Conservation (phyloP, 164 flowering plant genomes). For the Akebia trifoliata region DNA sequence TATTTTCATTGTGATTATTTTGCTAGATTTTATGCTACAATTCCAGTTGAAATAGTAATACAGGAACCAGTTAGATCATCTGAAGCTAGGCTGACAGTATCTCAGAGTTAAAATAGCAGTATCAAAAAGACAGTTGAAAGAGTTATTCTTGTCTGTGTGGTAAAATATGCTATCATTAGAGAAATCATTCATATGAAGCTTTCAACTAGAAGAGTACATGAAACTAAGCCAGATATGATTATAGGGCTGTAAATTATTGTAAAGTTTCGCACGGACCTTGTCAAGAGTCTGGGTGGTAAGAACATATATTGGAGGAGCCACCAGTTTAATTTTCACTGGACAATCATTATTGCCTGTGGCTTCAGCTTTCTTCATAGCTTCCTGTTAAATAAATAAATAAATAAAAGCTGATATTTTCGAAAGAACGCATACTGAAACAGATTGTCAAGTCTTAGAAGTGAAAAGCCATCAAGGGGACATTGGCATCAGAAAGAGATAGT, state of each 20-base stretch:
- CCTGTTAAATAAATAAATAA: slow-evolving; percentile 47
- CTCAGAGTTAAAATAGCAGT: no score
- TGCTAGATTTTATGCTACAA: no score
- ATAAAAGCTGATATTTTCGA: not conserved
- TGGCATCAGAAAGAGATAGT: not conserved
- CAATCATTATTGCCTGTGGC: slow-evolving; percentile 89
- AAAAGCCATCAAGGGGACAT: no score
- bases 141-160: no score
- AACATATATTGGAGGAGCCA: slow-evolving; percentile 92
- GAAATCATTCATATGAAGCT: not conserved
- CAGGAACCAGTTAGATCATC: no score
- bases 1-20: no score
- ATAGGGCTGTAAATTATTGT: not conserved
- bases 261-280: slow-evolving; percentile 46
- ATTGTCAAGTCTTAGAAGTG: no score
- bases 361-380: slow-evolving; percentile 95
- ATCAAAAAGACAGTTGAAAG: no score
- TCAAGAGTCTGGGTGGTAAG: slow-evolving; percentile 94
- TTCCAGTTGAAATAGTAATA: no score
- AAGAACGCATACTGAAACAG: no score
- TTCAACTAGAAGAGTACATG: not conserved
- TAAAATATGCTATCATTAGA: no score
- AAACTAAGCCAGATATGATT: not conserved
- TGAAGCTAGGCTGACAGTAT: no score
- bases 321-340: slow-evolving; percentile 91